Evolutionary conservation across 2,329 filamentous ascomycete species (phyloP).

Genomic region (Cercospora brassicicola): DNA sequence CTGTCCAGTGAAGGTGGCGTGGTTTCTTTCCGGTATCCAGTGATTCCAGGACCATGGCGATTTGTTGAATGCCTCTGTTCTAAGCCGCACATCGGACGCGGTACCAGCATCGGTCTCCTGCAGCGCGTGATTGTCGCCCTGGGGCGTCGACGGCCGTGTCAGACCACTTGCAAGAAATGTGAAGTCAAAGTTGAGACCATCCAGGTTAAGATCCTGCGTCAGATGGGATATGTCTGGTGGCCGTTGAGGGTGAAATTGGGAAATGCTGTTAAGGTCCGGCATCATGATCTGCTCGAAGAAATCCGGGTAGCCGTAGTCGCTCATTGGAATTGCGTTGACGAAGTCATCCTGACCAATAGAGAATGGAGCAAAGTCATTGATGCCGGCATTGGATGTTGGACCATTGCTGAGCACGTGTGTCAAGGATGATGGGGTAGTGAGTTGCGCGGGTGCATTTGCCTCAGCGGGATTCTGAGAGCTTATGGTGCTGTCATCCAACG

Average conservation of each 20-base stretch:
- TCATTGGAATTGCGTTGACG: neutral
- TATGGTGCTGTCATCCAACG: slow-evolving; percentile 3
- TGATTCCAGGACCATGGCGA: slow-evolving; percentile 34
- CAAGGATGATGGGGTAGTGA: slow-evolving; percentile 14
- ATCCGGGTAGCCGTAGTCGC: slow-evolving; percentile 29
- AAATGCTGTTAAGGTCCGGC: slow-evolving; percentile 20
- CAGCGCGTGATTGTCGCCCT: neutral
- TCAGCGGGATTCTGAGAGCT: neutral
- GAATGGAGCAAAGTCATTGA: slow-evolving; percentile 7
- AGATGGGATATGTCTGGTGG: slow-evolving; percentile 32
- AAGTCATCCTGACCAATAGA: slow-evolving; percentile 4
- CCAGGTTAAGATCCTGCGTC: slow-evolving; percentile 30
- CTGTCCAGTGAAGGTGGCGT: slow-evolving; percentile 27
- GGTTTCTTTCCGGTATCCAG: slow-evolving; percentile 31
- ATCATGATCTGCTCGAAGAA: slow-evolving; percentile 37
- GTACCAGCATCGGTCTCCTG: neutral
- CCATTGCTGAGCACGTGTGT: neutral
- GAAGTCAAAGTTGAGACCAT: slow-evolving; percentile 31
- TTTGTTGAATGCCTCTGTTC: slow-evolving; percentile 29
- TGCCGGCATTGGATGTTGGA: neutral
- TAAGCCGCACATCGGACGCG: slow-evolving; percentile 22
- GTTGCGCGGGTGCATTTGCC: neutral
- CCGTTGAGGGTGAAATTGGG: slow-evolving; percentile 11
- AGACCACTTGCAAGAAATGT: slow-evolving; percentile 28
- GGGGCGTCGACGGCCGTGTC: slow-evolving; percentile 24